Evolutionary conservation across 2,329 filamentous ascomycete species (phyloP), one percentile per base, ranked within the genome.

Genomic region (Nannizziopsis arthrosporioides): DNA sequence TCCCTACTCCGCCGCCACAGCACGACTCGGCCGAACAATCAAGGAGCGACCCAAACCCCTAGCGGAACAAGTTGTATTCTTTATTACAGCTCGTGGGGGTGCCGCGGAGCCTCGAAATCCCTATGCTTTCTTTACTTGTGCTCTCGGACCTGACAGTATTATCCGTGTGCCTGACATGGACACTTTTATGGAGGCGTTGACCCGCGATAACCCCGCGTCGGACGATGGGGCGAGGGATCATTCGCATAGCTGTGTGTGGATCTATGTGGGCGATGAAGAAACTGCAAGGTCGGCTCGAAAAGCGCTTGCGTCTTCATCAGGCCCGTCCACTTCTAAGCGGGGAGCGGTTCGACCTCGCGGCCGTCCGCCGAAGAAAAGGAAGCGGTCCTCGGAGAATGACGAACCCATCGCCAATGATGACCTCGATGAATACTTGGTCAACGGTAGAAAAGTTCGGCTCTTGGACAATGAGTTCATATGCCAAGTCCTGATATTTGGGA

Each of bases 401-500:
- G 27, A 55, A 57, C 36, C 53, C 49, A 56, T 66, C 51, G 49
- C 61, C 40, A 39, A 55, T 22, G 54, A 55, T 30, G 57, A 56
- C n/a, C 54, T 57, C 15, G 62, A 60, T 44, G 62, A 59, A 34
- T 53, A 64, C 15, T 57, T 62, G 22, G 60, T 68, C 12, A 59
- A 67, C 38, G 68, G 73, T 10, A 71, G 74, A 56, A 75, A 67
- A 51, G 71, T 88, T 34, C 76, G 75, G 53, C 75, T 92, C 39
- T 76, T 94, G 45, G 83, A 81, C 48, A 83, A 93, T 62, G 90
- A 96, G 66, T 80, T 90, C 61, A 80, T 96, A 17, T 81, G 94
- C 48, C 90, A 98, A 71, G 95, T 88, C 63, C 70, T 96, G 51
- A 95, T 98, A 54, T 64, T 94, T 44, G 90, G 89, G 0, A 78